These are phyloP conservation scores for Haplosporangium sp. DNA, from an alignment of 371 early-diverging fungal species.

Conservation along the genomic window DNA sequence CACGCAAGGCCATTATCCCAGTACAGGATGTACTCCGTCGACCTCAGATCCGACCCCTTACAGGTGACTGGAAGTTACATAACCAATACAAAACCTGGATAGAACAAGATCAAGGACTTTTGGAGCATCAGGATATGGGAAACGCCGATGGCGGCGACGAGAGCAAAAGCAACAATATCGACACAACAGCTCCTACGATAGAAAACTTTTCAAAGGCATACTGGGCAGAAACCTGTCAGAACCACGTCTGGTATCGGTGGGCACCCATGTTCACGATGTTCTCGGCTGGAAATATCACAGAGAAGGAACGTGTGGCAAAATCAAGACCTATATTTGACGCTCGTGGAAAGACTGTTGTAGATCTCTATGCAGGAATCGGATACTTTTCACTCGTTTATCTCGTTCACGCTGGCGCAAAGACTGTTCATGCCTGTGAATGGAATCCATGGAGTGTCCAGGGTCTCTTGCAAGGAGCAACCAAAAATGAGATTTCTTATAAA, in stretches of 20 bases:
- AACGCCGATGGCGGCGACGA: not conserved
- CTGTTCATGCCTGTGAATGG: slow-evolving; percentile 61
- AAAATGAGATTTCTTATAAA: slow-evolving; percentile 39
- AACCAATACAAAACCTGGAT: slow-evolving; percentile 46
- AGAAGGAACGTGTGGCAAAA: slow-evolving; percentile 56
- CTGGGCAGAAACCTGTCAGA: slow-evolving; percentile 57
- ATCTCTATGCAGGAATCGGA: slow-evolving; percentile 61
- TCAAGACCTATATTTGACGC: slow-evolving; percentile 49
- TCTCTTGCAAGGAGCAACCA: slow-evolving; percentile 40
- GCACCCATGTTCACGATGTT: slow-evolving; percentile 62
- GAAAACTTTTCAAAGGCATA: slow-evolving; percentile 28
- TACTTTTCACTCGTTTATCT: slow-evolving; percentile 60
- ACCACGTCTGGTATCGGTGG: slow-evolving; percentile 58
- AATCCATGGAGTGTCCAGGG: slow-evolving; percentile 61
- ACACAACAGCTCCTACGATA: slow-evolving; percentile 16
- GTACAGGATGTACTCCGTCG: slow-evolving; percentile 55
- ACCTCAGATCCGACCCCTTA: slow-evolving; percentile 48
- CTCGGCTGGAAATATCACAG: slow-evolving; percentile 59
- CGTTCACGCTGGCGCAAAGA: slow-evolving; percentile 51
- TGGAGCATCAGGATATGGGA: slow-evolving; percentile 31
- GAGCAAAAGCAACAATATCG: not conserved
- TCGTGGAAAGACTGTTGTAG: slow-evolving; percentile 48
- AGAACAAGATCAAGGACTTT: slow-evolving; percentile 17
- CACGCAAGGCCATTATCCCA: slow-evolving; percentile 55
- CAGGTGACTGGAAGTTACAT: slow-evolving; percentile 51